phyloP scores from a whole-genome alignment of 345 rosid species.

The Excoecaria agallocha region DNA sequence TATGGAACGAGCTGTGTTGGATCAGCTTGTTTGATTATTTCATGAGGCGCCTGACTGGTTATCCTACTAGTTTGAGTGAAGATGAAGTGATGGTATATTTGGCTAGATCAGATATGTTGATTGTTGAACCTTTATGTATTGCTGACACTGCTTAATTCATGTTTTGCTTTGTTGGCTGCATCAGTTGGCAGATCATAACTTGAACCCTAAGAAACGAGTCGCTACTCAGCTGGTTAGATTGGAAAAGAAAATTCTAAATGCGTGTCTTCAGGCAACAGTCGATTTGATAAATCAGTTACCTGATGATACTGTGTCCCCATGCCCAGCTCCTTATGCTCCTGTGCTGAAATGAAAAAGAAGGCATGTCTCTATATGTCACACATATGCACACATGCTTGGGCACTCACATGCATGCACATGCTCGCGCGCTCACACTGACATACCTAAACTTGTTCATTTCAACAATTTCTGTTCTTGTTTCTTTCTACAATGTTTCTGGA shows the following conservation, averaged over 20 bases:
- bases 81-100: slow-evolving; percentile 68
- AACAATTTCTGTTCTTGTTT: background rate
- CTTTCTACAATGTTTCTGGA: slow-evolving; percentile 1
- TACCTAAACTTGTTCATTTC: background rate
- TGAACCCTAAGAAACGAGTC: slow-evolving; percentile 81
- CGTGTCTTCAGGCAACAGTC: slow-evolving; percentile 61
- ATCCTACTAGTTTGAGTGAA: slow-evolving; percentile 75
- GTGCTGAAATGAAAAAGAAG: slow-evolving; percentile 51
- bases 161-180: background rate
- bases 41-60: slow-evolving; percentile 61
- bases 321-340: slow-evolving; percentile 89
- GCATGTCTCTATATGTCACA: slow-evolving; percentile 24
- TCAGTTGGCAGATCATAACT: slow-evolving; percentile 68
- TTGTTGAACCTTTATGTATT: slow-evolving; percentile 1
- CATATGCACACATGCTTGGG: no score
- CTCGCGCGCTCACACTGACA: background rate
- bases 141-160: slow-evolving; percentile 4
- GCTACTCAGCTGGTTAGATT: slow-evolving; percentile 82
- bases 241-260: slow-evolving; percentile 87
- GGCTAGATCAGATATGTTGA: slow-evolving; percentile 9
- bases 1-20: slow-evolving; percentile 86
- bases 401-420: no score
- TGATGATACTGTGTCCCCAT: slow-evolving; percentile 69
- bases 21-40: slow-evolving; percentile 86
- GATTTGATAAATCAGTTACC: slow-evolving; percentile 72